A percentile compares a stretch with the other conserved stretches of the same genome.
phyloP scores from a whole-genome alignment of 495 filamentous ascomycete genomes.

The Penicillium coprophilum region DNA sequence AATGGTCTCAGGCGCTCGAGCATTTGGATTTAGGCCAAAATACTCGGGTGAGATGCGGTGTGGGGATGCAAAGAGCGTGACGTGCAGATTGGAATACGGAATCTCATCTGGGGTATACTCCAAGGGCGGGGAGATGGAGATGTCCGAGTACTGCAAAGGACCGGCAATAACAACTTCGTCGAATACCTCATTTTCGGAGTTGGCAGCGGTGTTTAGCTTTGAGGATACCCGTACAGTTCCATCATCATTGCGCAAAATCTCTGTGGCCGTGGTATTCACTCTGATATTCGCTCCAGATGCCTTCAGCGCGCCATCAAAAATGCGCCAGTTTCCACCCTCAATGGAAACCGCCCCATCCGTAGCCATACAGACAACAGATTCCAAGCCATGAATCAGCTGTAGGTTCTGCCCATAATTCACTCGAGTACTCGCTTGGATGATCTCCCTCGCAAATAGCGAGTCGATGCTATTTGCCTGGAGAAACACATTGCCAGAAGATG shows the following conservation, averaged over 20 bases:
- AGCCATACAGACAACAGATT: slow-evolving; percentile 92
- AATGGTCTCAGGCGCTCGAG: slow-evolving; percentile 64
- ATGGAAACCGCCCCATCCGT: slow-evolving; percentile 79
- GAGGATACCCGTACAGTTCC: slow-evolving; percentile 53
- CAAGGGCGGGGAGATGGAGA: slow-evolving; percentile 54
- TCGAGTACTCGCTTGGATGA: slow-evolving; percentile 88
- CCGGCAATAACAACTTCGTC: slow-evolving; percentile 79
- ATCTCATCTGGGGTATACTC: slow-evolving; percentile 64
- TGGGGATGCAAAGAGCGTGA: slow-evolving; percentile 84
- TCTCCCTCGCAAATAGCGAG: slow-evolving; percentile 68
- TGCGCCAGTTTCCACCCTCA: slow-evolving; percentile 90
- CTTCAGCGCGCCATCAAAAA: slow-evolving; percentile 79
- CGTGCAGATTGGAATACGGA: slow-evolving; percentile 79
- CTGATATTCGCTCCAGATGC: slow-evolving; percentile 57
- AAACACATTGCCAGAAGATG: slow-evolving; percentile 68
- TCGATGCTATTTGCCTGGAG: slow-evolving; percentile 67
- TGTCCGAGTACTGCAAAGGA: slow-evolving; percentile 73
- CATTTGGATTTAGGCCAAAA: slow-evolving; percentile 63
- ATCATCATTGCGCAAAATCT: slow-evolving; percentile 50
- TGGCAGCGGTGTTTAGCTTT: slow-evolving; percentile 26
- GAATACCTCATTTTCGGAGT: slow-evolving; percentile 49
- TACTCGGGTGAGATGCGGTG: slow-evolving; percentile 62
- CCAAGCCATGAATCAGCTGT: slow-evolving; percentile 78
- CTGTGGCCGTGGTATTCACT: slow-evolving; percentile 70
- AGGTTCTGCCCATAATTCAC: slow-evolving; percentile 97